These are phyloP conservation scores for Curvularia sp. DNA, from an alignment of 2,329 filamentous ascomycete species.

Conservation along the genomic window DNA sequence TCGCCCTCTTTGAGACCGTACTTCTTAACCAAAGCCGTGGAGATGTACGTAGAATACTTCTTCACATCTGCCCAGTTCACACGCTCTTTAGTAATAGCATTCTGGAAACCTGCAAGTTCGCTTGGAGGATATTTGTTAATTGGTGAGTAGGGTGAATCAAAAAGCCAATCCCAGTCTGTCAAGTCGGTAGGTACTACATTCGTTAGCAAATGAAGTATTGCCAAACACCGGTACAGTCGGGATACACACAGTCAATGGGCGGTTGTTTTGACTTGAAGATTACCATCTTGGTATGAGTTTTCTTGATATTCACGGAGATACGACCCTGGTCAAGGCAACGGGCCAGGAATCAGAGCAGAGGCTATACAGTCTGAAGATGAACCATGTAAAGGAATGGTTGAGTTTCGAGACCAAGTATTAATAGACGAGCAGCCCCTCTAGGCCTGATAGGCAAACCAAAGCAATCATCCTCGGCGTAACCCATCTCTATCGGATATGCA, in stretches of 20 bases:
- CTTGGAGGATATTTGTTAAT: constrained; percentile 50
- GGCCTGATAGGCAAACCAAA: constrained; percentile 5
- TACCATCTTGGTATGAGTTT: constrained; percentile 38
- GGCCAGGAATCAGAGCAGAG: too few relatives aligned
- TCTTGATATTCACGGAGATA: background rate
- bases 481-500: constrained; percentile 33
- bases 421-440: background rate
- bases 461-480: constrained; percentile 26
- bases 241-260: constrained; percentile 49
- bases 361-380: background rate
- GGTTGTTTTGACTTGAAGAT: constrained; percentile 55
- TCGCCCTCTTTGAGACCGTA: constrained; percentile 63
- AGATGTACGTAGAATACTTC: constrained; percentile 63
- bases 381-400: background rate
- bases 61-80: constrained; percentile 67
- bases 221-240: background rate
- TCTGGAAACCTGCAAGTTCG: constrained; percentile 61
- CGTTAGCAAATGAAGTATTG: constrained; percentile 9
- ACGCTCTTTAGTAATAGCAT: constrained; percentile 65
- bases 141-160: constrained; percentile 63
- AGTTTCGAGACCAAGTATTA: background rate
- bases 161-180: constrained; percentile 68
- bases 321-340: background rate
- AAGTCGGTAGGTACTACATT: constrained; percentile 60
- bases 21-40: constrained; percentile 64